phyloP scores from a whole-genome alignment of 176 grass and related monocot genomes.

The Dendrocalamus sinicus region DNA sequence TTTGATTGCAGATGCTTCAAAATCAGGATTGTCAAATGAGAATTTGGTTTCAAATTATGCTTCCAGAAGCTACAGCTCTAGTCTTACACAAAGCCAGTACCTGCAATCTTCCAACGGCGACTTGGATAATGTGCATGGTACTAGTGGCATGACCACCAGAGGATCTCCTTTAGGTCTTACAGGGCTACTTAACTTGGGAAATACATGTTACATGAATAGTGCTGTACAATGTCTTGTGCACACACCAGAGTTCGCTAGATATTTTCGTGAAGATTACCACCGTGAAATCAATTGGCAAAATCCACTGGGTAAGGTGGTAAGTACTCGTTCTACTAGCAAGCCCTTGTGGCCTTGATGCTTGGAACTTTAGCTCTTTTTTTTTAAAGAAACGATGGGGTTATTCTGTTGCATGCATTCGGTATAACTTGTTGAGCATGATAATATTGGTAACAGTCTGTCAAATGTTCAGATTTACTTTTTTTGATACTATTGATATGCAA shows the following conservation, averaged over 20 bases:
- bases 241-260: slow-evolving; percentile 93
- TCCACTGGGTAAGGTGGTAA: slow-evolving; percentile 94
- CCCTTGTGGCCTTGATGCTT: neutral
- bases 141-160: slow-evolving; percentile 63
- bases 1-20: slow-evolving; percentile 65
- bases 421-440: slow-evolving; percentile 28
- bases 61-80: slow-evolving; percentile 69
- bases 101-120: slow-evolving; percentile 59
- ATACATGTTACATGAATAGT: slow-evolving; percentile 99
- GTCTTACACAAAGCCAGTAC: slow-evolving; percentile 58
- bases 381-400: neutral
- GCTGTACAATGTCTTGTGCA: slow-evolving; percentile 97
- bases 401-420: slow-evolving; percentile 32
- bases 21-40: slow-evolving; percentile 63
- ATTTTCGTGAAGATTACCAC: slow-evolving; percentile 96
- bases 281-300: slow-evolving; percentile 99
- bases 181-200: slow-evolving; percentile 91
- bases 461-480: neutral
- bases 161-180: slow-evolving; percentile 76
- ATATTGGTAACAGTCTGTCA: neutral
- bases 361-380: neutral
- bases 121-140: slow-evolving; percentile 65
- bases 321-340: slow-evolving; percentile 52
- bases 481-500: neutral
- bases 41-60: slow-evolving; percentile 70